Percentiles rank a stretch among this genome's conserved stretches.
These are phyloP conservation scores for Cadophora sp. DNA, from an alignment of 2,329 filamentous ascomycete species.

Conservation along the genomic window DNA sequence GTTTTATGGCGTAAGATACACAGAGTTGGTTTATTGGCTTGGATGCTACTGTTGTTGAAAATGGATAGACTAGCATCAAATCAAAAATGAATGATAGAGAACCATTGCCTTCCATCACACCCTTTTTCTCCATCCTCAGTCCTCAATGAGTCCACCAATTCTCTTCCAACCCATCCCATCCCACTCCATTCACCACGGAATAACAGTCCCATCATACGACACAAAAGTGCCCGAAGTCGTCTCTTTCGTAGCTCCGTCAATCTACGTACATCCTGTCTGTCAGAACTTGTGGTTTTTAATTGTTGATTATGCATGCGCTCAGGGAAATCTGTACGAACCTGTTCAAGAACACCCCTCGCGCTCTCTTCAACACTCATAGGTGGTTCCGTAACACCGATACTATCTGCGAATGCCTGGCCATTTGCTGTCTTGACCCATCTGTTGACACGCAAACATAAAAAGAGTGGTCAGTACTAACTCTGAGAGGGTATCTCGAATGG, in stretches of 20 bases:
- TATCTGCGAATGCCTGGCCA: constrained; percentile 48
- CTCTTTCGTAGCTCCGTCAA: constrained; percentile 49
- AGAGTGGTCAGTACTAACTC: too few species aligned
- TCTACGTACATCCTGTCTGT: constrained; percentile 31
- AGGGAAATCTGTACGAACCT: constrained; percentile 36
- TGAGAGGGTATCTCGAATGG: too few species aligned
- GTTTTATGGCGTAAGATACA: not conserved
- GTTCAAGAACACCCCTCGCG: constrained; percentile 44
- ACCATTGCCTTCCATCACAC: too few species aligned
- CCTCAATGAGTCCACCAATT: not conserved
- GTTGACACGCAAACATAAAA: not conserved
- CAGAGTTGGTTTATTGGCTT: not conserved
- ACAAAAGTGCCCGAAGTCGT: constrained; percentile 41
- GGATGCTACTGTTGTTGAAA: not conserved
- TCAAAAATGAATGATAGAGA: not conserved
- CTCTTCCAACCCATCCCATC: not conserved
- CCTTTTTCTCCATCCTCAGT: not conserved
- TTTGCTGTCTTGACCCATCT: constrained; percentile 52
- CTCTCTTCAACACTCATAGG: constrained; percentile 48
- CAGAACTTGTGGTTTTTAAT: not conserved
- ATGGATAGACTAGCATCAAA: not conserved
- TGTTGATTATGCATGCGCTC: too few species aligned
- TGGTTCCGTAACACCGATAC: constrained; percentile 45
- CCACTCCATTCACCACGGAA: constrained; percentile 35
- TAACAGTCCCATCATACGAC: constrained; percentile 33